phyloP scores from a whole-genome alignment of 345 rosid genomes.

The Anastatica hierochuntica region DNA sequence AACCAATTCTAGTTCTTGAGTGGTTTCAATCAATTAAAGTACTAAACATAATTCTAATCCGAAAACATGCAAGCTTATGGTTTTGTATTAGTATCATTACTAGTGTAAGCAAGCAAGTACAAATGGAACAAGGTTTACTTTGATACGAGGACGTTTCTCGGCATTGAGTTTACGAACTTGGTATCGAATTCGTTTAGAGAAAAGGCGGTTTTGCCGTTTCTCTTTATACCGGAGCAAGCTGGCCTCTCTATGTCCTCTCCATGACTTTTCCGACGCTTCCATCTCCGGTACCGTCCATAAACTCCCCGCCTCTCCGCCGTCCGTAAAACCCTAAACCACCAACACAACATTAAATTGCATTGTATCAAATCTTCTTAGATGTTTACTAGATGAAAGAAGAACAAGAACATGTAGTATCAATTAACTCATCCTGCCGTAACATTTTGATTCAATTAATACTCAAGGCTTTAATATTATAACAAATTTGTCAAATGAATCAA shows the following conservation, averaged over 20 bases:
- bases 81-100: no score
- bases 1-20: neutral
- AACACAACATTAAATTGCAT: neutral
- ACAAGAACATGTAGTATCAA: no score
- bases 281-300: constrained; percentile 61
- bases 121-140: constrained; percentile 39
- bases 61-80: no score
- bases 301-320: constrained; percentile 25
- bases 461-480: no score
- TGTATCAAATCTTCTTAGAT: neutral
- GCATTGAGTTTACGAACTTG: constrained; percentile 93
- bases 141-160: constrained; percentile 84
- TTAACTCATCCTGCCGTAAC: neutral
- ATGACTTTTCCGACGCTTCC: constrained; percentile 30
- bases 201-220: constrained; percentile 79
- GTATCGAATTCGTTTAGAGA: constrained; percentile 73
- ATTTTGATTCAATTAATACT: no score
- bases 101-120: no score
- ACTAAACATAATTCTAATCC: no score
- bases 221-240: constrained; percentile 87
- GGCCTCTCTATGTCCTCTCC: constrained; percentile 61
- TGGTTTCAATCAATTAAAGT: neutral
- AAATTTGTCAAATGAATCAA: no score
- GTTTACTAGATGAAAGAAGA: no score
- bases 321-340: constrained; percentile 32